Conservation (phyloP, 805 yeast species). For the Clavispora asparagi region DNA sequence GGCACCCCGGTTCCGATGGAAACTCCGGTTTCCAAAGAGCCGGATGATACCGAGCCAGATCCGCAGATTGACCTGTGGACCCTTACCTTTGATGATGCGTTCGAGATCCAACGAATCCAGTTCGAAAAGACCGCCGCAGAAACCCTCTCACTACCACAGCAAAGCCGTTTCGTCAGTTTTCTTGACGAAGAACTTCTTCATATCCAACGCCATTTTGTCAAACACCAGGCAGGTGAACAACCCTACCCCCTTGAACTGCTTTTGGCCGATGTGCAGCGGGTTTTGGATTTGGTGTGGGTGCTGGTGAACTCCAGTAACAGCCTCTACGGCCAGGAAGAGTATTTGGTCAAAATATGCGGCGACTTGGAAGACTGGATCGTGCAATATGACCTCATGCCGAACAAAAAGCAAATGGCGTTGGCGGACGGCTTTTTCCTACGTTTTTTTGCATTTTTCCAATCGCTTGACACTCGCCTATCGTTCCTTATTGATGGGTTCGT, state of each 20-base stretch:
- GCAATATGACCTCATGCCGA: conserved; percentile 20
- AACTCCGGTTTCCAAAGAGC: background rate
- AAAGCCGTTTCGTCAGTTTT: conserved; percentile 37
- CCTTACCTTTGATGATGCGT: conserved; percentile 25
- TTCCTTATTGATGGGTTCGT: conserved; percentile 26
- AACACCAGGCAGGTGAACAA: conserved; percentile 29
- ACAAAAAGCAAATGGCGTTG: background rate
- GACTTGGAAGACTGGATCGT: conserved; percentile 59
- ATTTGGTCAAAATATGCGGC: conserved; percentile 58
- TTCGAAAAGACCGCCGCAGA: conserved; percentile 8
- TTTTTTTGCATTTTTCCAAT: conserved; percentile 32
- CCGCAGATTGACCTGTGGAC: conserved; percentile 10
- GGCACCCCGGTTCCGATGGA: background rate
- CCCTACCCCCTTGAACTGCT: conserved; percentile 28
- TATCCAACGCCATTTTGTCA: conserved; percentile 30
- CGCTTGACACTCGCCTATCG: conserved; percentile 23
- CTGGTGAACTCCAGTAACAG: conserved; percentile 34
- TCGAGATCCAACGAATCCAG: conserved; percentile 8
- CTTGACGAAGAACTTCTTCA: conserved; percentile 11
- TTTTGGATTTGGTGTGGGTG: conserved; percentile 58
- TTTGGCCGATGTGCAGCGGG: conserved; percentile 39
- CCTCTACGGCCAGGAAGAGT: conserved; percentile 59
- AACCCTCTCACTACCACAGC: conserved; percentile 34
- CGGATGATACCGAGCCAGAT: background rate
- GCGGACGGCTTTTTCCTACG: conserved; percentile 10